Base-by-base conservation (phyloP, 2,329 filamentous ascomycete genomes). In the Penicillium expansum region DNA sequence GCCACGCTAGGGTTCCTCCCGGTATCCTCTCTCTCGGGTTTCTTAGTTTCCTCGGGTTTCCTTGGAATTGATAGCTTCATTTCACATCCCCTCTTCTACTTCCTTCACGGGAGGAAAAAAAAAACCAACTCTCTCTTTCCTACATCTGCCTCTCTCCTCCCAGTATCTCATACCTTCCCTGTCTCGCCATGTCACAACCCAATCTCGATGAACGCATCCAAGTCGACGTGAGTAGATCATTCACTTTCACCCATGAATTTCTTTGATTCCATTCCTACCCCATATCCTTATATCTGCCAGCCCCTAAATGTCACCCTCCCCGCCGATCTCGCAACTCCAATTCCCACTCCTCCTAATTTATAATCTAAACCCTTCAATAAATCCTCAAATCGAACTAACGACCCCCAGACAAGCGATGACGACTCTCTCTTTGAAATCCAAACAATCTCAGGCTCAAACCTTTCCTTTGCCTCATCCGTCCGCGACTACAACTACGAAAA, bases 401-500 rank as follows among this genome's bases (percentile, higher is more conserved):
- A 42, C 20, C 29, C 14, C 32, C 57, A 72, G 70, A 72, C 69
- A 48, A 73, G 70, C 57, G 71, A 73, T 48, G 70, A 73, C 29
- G 71, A 73, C 43, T 72, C 70, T 1, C 55, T 71, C 48, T 70
- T 62, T 53, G 71, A 72, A 49, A 56, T 63, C 22, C 44, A 69
- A 56, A 69, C 71, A n/a, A 32, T 76, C 50, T 60, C 71, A 32
- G 76, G 71, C 24, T 79, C 79, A 59, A 77, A 71, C 48, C 62
- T 71, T 35, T 74, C 74, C 50, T 69, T 71, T 22, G 71, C 74
- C 5, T 72, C 79, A 3, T 79, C 70, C 4, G 67, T 73, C 27
- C 68, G 68, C 10, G 71, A 73, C 55, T 76, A 73, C 61, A 66
- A 58, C 55, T 73, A 74, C 54, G 75, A 77, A 61, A 77, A 77